Evolutionary conservation across 1,139 yeast species (phyloP), one percentile per base, ranked within the genome.

Genomic region (Yamadazyma oceani): DNA sequence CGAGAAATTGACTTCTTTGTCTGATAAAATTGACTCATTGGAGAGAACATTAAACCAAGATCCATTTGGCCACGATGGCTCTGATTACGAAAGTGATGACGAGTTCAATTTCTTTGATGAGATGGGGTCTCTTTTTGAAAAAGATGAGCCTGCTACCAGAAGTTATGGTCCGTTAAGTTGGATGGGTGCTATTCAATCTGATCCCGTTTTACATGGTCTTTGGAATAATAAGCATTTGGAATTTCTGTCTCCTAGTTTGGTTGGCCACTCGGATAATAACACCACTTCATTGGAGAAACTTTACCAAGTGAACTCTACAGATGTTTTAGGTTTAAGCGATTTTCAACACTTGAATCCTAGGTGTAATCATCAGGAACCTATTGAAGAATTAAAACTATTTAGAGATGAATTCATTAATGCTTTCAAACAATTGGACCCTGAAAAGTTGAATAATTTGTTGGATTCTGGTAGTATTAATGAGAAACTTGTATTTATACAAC

Each of bases 91-190:
- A 9, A 38, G 41, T 25, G 46, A 42, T 28, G 48, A 42, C 17
- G 46, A 42, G 34, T 30, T 41, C 17, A 26, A 24, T 25, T 29
- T 40, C 8, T 26, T 27, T 24, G 28, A 33, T 8, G 12, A 19
- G 7, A 31, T 28, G 16, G 17, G 17, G 9, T 13, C 15, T 9
- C 5, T 24, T 5, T 17, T 33, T 8, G 12, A 21, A 12, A 7
- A 17, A 22, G 33, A 36, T 5, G 37, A 27, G 13, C 40, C 43
- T 5, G 4, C 5, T 1, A 34, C 14, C 5, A 42, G 56, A 38
- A 45, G 53, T 37, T 58, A 52, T 40, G 72, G 72, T 0, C 69
- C 69, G 1, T 53, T 66, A 17, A 54, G 64, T 11, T 66, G 73
- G 71, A 47, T 57, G 5, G 46, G 64, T 13, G 40, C 64, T 24